phyloP scores from a whole-genome alignment of 1,139 yeast species.

The Scheffersomyces lignicola region DNA sequence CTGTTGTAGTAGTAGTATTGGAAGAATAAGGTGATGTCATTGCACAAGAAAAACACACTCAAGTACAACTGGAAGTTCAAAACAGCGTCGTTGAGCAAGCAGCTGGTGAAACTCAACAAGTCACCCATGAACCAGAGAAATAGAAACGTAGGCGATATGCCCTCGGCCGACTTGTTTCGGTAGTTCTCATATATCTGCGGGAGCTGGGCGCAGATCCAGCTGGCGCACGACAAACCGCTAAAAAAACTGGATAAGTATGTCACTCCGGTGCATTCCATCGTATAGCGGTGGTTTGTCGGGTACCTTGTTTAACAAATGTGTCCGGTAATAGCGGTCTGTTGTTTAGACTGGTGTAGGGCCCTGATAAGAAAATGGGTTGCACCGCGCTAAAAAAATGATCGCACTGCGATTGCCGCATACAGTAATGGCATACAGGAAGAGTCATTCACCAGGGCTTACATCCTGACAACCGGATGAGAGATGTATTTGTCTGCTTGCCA shows the following conservation, averaged over 20 bases:
- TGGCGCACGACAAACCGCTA: slow-evolving; percentile 33
- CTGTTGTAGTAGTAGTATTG: slow-evolving; percentile 75
- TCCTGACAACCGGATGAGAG: too few species aligned
- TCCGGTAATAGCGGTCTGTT: too few species aligned
- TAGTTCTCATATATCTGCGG: slow-evolving; percentile 86
- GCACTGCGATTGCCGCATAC: too few species aligned
- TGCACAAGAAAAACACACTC: slow-evolving; percentile 71
- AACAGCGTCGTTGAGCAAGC: slow-evolving; percentile 70
- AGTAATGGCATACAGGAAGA: too few species aligned
- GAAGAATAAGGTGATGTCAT: slow-evolving; percentile 68
- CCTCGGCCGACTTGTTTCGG: slow-evolving; percentile 77
- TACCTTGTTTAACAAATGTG: too few species aligned
- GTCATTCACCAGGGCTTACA: too few species aligned
- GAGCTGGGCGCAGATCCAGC: slow-evolving; percentile 85
- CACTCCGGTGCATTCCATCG: slow-evolving; percentile 16
- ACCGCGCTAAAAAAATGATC: too few species aligned
- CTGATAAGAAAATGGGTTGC: too few species aligned
- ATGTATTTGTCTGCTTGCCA: too few species aligned
- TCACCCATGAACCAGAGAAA: slow-evolving; percentile 86
- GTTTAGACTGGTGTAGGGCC: too few species aligned
- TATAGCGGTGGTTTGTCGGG: too few species aligned
- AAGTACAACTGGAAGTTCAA: slow-evolving; percentile 74
- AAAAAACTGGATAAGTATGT: slow-evolving; percentile 28
- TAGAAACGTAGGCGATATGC: slow-evolving; percentile 76
- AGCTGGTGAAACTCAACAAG: slow-evolving; percentile 74